Conservation (phyloP, 208 protist species). For the Leptomonas pyrrhocoris region DNA sequence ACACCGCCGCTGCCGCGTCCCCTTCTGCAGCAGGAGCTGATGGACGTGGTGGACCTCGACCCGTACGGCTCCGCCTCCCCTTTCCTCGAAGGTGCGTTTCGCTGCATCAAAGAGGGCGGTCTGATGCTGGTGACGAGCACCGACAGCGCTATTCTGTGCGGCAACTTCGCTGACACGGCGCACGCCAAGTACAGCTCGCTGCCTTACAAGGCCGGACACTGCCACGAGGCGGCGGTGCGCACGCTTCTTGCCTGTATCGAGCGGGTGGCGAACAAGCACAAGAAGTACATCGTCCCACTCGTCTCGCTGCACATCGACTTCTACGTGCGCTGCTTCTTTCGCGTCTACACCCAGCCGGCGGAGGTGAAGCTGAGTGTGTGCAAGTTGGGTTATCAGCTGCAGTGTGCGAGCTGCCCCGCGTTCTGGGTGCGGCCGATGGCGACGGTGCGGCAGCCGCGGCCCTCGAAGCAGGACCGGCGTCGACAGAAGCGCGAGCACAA, state of each 20-base stretch:
- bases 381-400: conserved; percentile 92
- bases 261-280: conserved; percentile 92
- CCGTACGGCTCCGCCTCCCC: conserved; percentile 98
- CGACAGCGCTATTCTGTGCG: conserved; percentile 98
- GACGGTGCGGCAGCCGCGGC: conserved; percentile 35
- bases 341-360: conserved; percentile 92
- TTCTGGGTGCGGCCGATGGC: conserved; percentile 94
- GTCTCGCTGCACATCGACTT: conserved; percentile 98
- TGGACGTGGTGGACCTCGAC: conserved; percentile 99
- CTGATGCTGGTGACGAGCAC: conserved; percentile 99
- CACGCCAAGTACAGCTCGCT: conserved; percentile 97
- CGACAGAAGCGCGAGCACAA: conserved; percentile 25
- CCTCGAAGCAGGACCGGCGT: conserved; percentile 23
- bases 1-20: conserved; percentile 6
- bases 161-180: conserved; percentile 96
- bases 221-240: conserved; percentile 96
- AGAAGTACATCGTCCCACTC: conserved; percentile 96
- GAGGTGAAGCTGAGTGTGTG: conserved; percentile 90
- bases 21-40: conserved; percentile 88
- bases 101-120: conserved; percentile 96
- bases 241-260: conserved; percentile 96
- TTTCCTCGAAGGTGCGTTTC: conserved; percentile 97
- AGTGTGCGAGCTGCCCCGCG: conserved; percentile 95
- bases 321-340: conserved; percentile 99
- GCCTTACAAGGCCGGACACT: conserved; percentile 87